phyloP scores from a whole-genome alignment of 768 basidiomycete species.

The Lactifluus volemus region DNA sequence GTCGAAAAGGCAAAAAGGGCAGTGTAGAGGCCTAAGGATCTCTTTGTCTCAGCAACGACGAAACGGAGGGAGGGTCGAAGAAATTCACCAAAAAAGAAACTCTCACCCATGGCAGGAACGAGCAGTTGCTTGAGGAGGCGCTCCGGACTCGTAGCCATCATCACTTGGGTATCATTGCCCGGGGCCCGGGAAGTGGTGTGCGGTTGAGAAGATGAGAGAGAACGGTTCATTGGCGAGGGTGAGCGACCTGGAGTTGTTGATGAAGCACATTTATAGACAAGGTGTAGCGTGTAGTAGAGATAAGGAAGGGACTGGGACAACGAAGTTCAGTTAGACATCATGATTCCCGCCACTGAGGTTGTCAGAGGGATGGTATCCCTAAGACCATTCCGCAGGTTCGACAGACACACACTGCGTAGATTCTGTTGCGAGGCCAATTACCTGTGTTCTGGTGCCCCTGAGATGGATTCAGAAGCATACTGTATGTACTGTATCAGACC shows the following conservation, averaged over 20 bases:
- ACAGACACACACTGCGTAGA: too few relatives aligned
- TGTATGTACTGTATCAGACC: too few relatives aligned
- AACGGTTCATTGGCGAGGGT: background rate
- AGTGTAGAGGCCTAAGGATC: background rate
- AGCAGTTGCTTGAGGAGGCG: background rate
- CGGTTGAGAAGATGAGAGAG: too few relatives aligned
- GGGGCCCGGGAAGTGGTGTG: too few relatives aligned
- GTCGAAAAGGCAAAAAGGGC: background rate
- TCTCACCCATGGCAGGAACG: background rate
- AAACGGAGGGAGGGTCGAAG: background rate
- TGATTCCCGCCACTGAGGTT: background rate
- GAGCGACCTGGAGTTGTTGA: background rate
- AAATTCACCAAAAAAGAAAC: background rate
- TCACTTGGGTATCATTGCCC: too few relatives aligned
- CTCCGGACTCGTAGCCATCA: too few relatives aligned
- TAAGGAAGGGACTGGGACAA: background rate
- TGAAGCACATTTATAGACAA: background rate
- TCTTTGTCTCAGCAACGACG: background rate
- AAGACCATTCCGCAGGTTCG: too few relatives aligned
- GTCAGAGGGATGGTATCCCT: too few relatives aligned
- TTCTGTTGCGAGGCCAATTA: too few relatives aligned
- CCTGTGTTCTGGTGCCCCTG: background rate
- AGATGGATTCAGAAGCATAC: background rate
- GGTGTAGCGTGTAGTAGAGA: background rate
- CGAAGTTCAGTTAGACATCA: background rate